Conservation (phyloP, 2,329 filamentous ascomycete species). For the Stachybotrys chartarum region DNA sequence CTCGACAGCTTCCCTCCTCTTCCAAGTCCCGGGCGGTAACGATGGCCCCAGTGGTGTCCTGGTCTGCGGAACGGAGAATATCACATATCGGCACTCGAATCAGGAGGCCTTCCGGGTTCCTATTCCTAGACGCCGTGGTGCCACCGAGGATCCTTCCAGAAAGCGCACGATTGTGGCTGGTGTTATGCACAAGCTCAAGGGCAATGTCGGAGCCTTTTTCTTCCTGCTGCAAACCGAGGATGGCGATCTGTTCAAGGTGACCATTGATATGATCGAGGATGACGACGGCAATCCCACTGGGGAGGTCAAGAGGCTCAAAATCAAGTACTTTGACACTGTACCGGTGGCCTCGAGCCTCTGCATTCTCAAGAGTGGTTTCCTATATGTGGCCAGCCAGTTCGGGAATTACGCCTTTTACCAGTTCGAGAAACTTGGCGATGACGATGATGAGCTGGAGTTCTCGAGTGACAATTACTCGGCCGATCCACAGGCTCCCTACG, state of each 20-base stretch:
- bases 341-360: conserved; percentile 81
- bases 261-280: conserved; percentile 82
- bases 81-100: conserved; percentile 96
- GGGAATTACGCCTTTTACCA: conserved; percentile 95
- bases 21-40: conserved; percentile 89
- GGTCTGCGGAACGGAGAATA: conserved; percentile 88
- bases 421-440: conserved; percentile 93
- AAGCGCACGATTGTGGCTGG: conserved; percentile 83
- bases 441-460: conserved; percentile 85
- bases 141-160: conserved; percentile 85
- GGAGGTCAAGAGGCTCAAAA: conserved; percentile 75
- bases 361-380: conserved; percentile 91
- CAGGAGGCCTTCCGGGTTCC: conserved; percentile 83
- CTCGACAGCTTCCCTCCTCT: conserved; percentile 78
- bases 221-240: conserved; percentile 94
- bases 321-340: conserved; percentile 98
- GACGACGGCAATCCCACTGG: conserved; percentile 69
- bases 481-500: conserved; percentile 64
- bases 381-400: conserved; percentile 87
- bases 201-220: conserved; percentile 80
- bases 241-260: conserved; percentile 97
- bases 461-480: conserved; percentile 74
- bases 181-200: conserved; percentile 95
- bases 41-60: conserved; percentile 93
- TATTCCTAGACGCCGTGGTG: conserved; percentile 78